These are phyloP conservation scores for Clarkia xantiana DNA, from an alignment of 345 rosid genomes.

Conservation along the genomic window DNA sequence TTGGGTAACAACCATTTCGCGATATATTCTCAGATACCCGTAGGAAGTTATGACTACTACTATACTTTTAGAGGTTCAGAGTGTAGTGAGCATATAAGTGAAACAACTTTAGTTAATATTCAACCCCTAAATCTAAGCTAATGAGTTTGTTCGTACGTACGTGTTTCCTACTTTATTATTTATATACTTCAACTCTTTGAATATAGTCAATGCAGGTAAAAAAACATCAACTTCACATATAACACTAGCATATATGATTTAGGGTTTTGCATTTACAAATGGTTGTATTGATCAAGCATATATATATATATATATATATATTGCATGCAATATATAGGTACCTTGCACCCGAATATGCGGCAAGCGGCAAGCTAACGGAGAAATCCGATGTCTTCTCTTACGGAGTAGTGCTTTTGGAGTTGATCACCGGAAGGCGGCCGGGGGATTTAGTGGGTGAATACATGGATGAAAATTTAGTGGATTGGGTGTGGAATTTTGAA, in stretches of 20 bases:
- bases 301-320: too few species aligned
- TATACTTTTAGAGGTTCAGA: background rate
- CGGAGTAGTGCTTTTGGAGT: constrained; percentile 78
- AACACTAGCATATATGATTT: too few species aligned
- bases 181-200: too few species aligned
- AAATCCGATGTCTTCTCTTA: constrained; percentile 88
- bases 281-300: too few species aligned
- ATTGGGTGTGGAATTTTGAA: constrained; percentile 36
- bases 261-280: too few species aligned
- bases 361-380: constrained; percentile 77
- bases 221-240: too few species aligned
- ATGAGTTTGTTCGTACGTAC: too few species aligned
- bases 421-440: constrained; percentile 67
- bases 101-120: too few species aligned
- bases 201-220: too few species aligned
- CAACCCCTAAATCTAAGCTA: too few species aligned
- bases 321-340: constrained; percentile 27
- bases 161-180: too few species aligned
- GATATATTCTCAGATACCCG: background rate
- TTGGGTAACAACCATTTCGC: constrained; percentile 6
- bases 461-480: constrained; percentile 71
- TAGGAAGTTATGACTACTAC: background rate
- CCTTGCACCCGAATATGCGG: constrained; percentile 91
- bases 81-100: too few species aligned
- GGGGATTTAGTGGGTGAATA: constrained; percentile 25